Base-by-base conservation (phyloP, 495 filamentous ascomycete genomes). In the Annulohypoxylon nitens region DNA sequence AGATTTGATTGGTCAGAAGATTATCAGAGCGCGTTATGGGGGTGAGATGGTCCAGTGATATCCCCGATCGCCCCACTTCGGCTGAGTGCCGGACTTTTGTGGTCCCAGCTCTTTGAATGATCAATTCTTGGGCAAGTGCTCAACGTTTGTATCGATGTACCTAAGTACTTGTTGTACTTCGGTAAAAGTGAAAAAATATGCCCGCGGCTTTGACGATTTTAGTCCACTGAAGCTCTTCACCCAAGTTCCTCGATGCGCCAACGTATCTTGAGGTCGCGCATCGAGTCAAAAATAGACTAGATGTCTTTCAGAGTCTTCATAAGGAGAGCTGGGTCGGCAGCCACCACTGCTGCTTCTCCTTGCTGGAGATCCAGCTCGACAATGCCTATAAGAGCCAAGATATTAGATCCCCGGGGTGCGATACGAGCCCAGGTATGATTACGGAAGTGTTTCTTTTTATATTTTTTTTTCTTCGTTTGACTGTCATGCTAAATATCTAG, bases 341-440 rank as follows among this genome's bases (percentile, higher is more conserved):
- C 79, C 53, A 60, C 23, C 9, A 70, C 70, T 70, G 73, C 79
- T 75, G 72, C 78, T 51, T 81, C 76, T 75, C 79, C 83, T 59
- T 77, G 78, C 67, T 80, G 78, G 70, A 75, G 78, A 62, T 34
- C 60, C 25, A 61, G 50, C 54, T 67, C 83, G 73, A 85, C 81
- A 58, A 97, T 98, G 95, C 95, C 95, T 80, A 85, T 98, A 69
- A 90, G 90, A 86, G 93, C 95, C 60, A 97, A 94, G 79, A 87
- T 97, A 69, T 83, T 87, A 70, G 87, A 89, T 80, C 87, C 90
- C 61, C 83, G 84, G 75, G 87, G 88, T 74, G 85, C 85, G 54
- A 78, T 80, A 39, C 84, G 83, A 75, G 79, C 85, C 77, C 79
- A 82, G 76, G 87, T 88, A 80, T 39, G 80, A 59, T 51, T 23